A percentile compares a stretch with the other conserved stretches of the same genome.
phyloP scores from a whole-genome alignment of 192 early-diverging fungal genomes.

The Coemansia sp. region DNA sequence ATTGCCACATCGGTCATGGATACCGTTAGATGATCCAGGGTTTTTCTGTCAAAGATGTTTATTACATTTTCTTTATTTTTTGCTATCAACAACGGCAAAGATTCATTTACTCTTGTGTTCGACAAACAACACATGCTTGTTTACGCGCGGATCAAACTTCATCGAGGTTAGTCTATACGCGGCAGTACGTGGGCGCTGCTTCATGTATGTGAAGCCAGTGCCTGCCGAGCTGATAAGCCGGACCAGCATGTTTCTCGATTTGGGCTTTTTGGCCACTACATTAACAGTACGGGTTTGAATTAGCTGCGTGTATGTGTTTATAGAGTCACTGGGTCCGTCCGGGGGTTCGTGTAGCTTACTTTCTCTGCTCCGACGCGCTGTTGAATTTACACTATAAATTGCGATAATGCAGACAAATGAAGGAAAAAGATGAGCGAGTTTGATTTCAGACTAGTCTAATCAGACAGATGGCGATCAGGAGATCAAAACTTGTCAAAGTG shows the following conservation, averaged over 20 bases:
- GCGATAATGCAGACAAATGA: neutral
- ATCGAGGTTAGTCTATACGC: conserved; percentile 80
- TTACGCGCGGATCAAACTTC: conserved; percentile 93
- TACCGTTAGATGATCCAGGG: conserved; percentile 10
- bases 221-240: conserved; percentile 84
- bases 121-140: conserved; percentile 83
- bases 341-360: neutral
- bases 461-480: neutral
- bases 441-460: neutral
- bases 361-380: neutral
- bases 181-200: conserved; percentile 70
- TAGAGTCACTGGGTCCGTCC: neutral
- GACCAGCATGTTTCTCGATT: conserved; percentile 82
- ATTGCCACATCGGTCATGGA: conserved; percentile 51
- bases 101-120: conserved; percentile 78
- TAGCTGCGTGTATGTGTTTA: neutral
- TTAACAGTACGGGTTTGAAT: neutral
- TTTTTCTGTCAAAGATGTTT: neutral
- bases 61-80: neutral
- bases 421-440: neutral
- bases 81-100: neutral
- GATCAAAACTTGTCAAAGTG: neutral
- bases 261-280: conserved; percentile 81
- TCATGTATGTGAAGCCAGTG: conserved; percentile 91
- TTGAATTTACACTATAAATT: neutral